phyloP scores from a whole-genome alignment of 2,329 filamentous ascomycete genomes.

The Cladophialophora chaetospira region DNA sequence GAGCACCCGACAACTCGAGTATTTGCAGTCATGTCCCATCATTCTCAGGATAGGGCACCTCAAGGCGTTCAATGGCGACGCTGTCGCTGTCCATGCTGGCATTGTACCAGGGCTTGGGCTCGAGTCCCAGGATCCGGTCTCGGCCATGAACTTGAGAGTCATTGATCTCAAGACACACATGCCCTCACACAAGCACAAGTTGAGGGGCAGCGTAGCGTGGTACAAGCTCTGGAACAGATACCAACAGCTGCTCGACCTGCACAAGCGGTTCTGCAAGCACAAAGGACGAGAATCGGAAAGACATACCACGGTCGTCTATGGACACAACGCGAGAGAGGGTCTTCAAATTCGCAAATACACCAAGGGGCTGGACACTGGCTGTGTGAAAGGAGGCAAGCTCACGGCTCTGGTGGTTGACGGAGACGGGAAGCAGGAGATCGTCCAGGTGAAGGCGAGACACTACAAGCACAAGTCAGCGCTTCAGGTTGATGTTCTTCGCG shows the following conservation, averaged over 20 bases:
- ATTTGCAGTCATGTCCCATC: constrained; percentile 72
- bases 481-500: constrained; percentile 15
- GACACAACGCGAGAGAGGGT: constrained; percentile 77
- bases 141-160: constrained; percentile 90
- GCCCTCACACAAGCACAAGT: constrained; percentile 50
- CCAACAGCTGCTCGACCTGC: constrained; percentile 38
- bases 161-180: constrained; percentile 65
- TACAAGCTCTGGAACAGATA: constrained; percentile 61
- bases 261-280: constrained; percentile 8
- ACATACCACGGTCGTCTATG: constrained; percentile 75
- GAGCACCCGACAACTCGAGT: constrained; percentile 63
- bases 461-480: constrained; percentile 1
- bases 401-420: constrained; percentile 75
- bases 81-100: constrained; percentile 78
- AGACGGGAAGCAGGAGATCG: constrained; percentile 45
- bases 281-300: constrained; percentile 7
- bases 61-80: constrained; percentile 60
- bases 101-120: constrained; percentile 74
- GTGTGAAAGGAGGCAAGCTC: constrained; percentile 72
- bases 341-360: constrained; percentile 69
- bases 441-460: constrained; percentile 45
- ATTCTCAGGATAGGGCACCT: constrained; percentile 72
- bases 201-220: constrained; percentile 64
- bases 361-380: constrained; percentile 83
- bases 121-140: constrained; percentile 71